Evolutionary conservation across 345 rosid species (phyloP), one percentile per base, ranked within the genome.

Genomic region (Corchorus olitorius): DNA sequence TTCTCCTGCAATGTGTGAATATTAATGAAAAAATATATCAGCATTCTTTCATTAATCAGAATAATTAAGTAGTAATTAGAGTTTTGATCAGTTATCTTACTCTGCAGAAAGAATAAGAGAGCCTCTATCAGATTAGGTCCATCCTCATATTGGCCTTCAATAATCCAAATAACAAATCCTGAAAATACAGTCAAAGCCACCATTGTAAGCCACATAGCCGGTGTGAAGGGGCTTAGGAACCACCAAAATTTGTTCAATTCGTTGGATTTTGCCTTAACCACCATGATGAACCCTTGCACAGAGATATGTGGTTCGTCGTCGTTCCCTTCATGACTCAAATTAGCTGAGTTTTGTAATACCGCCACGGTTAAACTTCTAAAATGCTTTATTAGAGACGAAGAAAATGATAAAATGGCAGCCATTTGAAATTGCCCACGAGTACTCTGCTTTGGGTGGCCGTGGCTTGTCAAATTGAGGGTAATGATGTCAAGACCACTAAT

Each of bases 151-250:
- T 27, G 27, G 27, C 27, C 55, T 49, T 79, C 77, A 65, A 74
- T 49, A 11, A 79, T 13, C 63, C 75, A 74, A 53, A 79, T 13
- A 49, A 74, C 75, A 37, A 67, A 68, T 48, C 78, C 74, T 0
- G 77, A 74, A 45, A 74, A 66, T 9, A 79, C 7, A 7, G 61
- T 79, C 70, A 60, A 58, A 14, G 48, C 55, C 27, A 60, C 78
- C 55, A 74, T 46, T 8, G 39, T 2, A 69, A 50, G 70, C 82
- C 61, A 56, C 61, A 75, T 69, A 17, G 17, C 10, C 0, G 9
- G 6, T 4, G 78, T 68, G 39, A 79, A 79, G n/a, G 72, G 65
- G 22, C 48, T 68, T 33, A 75, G 22, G 46, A 61, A 50, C 65
- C 62, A n/a, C 70, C 68, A 74, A 9, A 53, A 17, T 37, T 49